Base-by-base conservation (phyloP, 352 stramenopile species). In the Globisporangium iwayamae region DNA sequence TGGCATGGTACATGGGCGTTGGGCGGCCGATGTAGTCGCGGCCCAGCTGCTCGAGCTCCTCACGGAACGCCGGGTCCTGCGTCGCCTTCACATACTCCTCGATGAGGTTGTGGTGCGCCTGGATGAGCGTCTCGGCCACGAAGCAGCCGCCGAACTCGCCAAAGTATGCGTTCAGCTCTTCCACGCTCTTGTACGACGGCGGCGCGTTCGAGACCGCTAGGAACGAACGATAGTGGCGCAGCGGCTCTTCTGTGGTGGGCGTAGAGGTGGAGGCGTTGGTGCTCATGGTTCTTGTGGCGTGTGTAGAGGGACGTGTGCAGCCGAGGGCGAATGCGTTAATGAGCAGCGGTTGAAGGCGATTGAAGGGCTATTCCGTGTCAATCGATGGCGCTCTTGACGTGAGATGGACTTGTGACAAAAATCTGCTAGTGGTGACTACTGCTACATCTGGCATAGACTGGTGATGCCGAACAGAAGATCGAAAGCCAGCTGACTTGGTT, bases 51-150 rank as follows among this genome's bases (percentile, higher is more conserved):
- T 97, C 94, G 20, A 99, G 75, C 82, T 99, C 96, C 57, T 97
- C 86, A 34, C 85, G 79, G 74, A 99, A 99, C 16, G 81, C 75
- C 5, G 96, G 94, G 78, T 99, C 97, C 60, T 97, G 78, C 62
- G 96, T 98, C 47, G 97, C 89, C 63, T 90, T 82, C 50, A 97
- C 89, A 71, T 99, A 99, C 70, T 96, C 85, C 39, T 90, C 75
- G 18, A 87, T 82, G 65, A 99, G 95, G 75, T 99, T 95, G 66
- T 96, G 88, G 75, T 97, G 98, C 43, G 96, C 96, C 67, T 98
- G 91, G 63, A 98, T 97, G 28, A 99, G 78, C 43, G 96, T 99
- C 80, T 99, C 97, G 38, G 97, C 96, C 66, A 99, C 98, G 76
- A 97, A 99, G 67, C 97, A 96, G 60, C 97, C 96, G 28, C 97